Evolutionary conservation across 495 filamentous ascomycete genomes (phyloP), one percentile per base, ranked within the genome.

Genomic region (Penicillium tannophilum): DNA sequence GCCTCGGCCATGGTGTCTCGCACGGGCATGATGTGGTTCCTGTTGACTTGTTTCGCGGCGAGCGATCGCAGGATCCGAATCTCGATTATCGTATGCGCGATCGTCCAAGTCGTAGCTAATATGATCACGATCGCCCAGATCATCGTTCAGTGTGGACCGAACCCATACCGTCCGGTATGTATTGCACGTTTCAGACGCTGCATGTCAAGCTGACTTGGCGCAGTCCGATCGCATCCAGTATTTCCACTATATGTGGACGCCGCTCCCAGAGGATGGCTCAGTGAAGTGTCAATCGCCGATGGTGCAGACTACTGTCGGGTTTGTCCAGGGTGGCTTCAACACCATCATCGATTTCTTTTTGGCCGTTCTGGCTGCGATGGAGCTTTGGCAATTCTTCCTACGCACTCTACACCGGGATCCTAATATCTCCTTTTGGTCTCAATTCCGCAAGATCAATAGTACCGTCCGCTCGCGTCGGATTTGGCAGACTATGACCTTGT

Each of bases 181-280:
- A n/a, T 43, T 31, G 20, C 17, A 23, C 12, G 7, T 3, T 28
- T 10, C 4, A 33, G 28, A 28, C 6, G 3, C 28, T 28, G 6
- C 4, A 3, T 50, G 0, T 2, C 20, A 17, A 23, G 28, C 66
- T 68, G 51, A 63, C 17, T 5, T 2, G 35, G 6, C 46, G 6
- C 47, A 75, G 72, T 30, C 62, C 2, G 52, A 76, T 58, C 65
- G 73, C 3, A 54, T 69, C 4, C 36, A 60, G 46, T 76, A 73
- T 52, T 76, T 76, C 56, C 64, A 76, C n/a, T 76, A 74, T 44
- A 73, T 76, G 70, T 76, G 73, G 73, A 72, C 73, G 49, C 61
- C 68, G 8, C 58, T 73, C 0, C 73, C 73, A 2, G 42, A 55
- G 28, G 70, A 76, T 54, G 70, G 72, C 0, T 74, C 73, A 0